Base-by-base conservation (phyloP, 2,329 filamentous ascomycete genomes). In the Huntiella moniliformis region DNA sequence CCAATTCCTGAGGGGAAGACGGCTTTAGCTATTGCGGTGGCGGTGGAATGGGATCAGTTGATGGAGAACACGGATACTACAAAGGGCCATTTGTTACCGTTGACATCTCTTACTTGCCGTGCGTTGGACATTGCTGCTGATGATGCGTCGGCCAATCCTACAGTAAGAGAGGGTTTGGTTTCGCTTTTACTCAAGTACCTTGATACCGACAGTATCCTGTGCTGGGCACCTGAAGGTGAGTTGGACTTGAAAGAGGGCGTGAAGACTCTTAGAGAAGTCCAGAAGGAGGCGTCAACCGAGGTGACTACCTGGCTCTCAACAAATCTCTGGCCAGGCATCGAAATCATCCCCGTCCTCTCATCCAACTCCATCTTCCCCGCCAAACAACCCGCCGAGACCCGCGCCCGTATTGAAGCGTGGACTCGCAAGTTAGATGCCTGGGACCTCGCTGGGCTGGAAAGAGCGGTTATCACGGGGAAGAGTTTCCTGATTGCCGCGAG, bases 1-100 rank as follows among this genome's bases (percentile, higher is more conserved):
- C 73, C 70, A 1, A 56, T 96, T 22, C 87, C 91, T 0, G 55
- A 65, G 1, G 72, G 70, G 47, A 96, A 95, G 64, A 77, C 77
- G 31, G 73, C 85, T 56, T 79, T 96, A 35, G 88, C 88, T 17
- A 71, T 78, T 38, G 83, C 84, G 47, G 77, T 98, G 51, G 91
- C 88, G 3, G 65, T 92, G 38, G 91, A 98, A 66, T 98, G 91
- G 91, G 87, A 95, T 59, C 68, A 80, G 42, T 71, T 98, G 50
- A 71, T 78, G 17, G 82, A 82, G 11, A 77, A 82, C 2, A 79
- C 87, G 57, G 84, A 96, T 62, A 84, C 86, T 0, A 72, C 87
- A 35, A 83, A 80, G 59, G 75, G 82, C 49, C 85, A 96, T 63
- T 74, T 92, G 41, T 88, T 95, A 53, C 91, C 91, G 11, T 67